phyloP scores from a whole-genome alignment of 1,284 basidiomycete species.

The Dichomitus squalens region DNA sequence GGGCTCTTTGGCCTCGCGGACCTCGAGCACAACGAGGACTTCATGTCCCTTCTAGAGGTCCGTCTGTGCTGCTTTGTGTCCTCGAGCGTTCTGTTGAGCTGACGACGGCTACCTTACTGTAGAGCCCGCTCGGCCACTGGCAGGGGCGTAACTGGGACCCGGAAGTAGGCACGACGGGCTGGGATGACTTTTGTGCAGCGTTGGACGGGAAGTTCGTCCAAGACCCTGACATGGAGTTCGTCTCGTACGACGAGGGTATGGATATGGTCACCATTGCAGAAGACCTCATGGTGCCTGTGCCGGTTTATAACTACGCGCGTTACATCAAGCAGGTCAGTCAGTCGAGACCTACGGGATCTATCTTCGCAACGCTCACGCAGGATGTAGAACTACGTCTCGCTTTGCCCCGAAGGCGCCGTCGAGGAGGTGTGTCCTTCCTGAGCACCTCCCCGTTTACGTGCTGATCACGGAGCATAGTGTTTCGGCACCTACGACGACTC shows the following conservation, averaged over 20 bases:
- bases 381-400: conserved; percentile 59
- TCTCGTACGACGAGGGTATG: conserved; percentile 23
- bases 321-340: conserved; percentile 69
- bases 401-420: conserved; percentile 56
- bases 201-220: conserved; percentile 48
- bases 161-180: conserved; percentile 56
- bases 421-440: conserved; percentile 53
- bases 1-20: conserved; percentile 71
- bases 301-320: conserved; percentile 74
- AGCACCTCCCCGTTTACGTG: too few relatives aligned
- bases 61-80: conserved; percentile 29
- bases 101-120: background rate
- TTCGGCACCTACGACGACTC: conserved; percentile 81
- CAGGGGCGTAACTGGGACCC: conserved; percentile 82
- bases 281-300: conserved; percentile 49
- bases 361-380: background rate
- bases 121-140: conserved; percentile 55
- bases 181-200: conserved; percentile 74
- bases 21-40: conserved; percentile 77
- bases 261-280: conserved; percentile 39
- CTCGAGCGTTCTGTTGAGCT: background rate
- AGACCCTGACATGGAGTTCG: conserved; percentile 2
- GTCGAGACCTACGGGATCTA: background rate
- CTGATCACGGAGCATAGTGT: conserved; percentile 52
- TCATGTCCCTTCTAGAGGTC: conserved; percentile 67